Evolutionary conservation across 768 basidiomycete species (phyloP), one percentile per base, ranked within the genome.

Genomic region (Naematelia aurantialba): DNA sequence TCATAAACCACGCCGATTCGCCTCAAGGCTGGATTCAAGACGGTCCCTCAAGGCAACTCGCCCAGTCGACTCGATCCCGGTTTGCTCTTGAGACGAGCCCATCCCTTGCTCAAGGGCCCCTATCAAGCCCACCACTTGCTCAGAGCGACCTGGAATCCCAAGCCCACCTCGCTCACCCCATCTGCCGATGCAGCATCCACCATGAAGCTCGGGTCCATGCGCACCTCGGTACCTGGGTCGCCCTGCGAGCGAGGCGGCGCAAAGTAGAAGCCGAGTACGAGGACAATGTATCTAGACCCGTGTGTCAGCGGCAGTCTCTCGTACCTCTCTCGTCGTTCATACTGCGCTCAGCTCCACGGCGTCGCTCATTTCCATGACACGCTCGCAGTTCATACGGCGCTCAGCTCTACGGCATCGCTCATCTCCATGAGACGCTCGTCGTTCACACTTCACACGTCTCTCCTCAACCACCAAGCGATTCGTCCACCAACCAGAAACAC

Each of bases 231-330:
- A 31, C 30, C 29, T 12, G 30, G 25, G 14, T 42, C 52, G 17
- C 34, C 52, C 34, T 52, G 52, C 19, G 52, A 31, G 2, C 52
- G 24, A 5, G 52, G 52, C 3, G 78, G 78, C 0, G 76, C 93
- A 67, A 85, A 94, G 81, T 87, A 97, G 81, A 98, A 99, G 21
- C 96, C 96, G 27, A 89, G 84, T 31, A 84, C 78, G 30, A 99
- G 85, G 47, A 97, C 93, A 48, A 98, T 81, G 75, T 99, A 99
- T 66, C 92, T 96, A 71, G 17, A 21, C 30, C 51, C 22, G 25
- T 47, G 52, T 34, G 25, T n/a, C 13, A 24, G 2, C 25, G 47
- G 47, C 14, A 45, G 44, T 17, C 47, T 31, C 8, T 12, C 51
- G 13, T 13, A 29, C n/a, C n/a, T n/a, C n/a, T n/a, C n/a, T n/a